phyloP scores from a whole-genome alignment of 2,329 filamentous ascomycete species.

The Colletotrichum cuscutae region DNA sequence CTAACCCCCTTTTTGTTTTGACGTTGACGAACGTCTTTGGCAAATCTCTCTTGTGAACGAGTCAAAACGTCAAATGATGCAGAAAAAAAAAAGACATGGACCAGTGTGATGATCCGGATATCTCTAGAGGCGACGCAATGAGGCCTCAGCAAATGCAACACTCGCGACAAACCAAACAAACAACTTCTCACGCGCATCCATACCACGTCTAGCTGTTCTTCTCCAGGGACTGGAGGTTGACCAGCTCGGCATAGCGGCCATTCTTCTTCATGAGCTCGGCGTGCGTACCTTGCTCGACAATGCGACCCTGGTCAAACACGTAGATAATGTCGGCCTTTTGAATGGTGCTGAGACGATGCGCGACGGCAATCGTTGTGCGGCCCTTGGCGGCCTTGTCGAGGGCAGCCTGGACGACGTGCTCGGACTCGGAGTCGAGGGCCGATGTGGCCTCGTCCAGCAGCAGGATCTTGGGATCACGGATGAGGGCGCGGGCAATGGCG shows the following conservation, averaged over 20 bases:
- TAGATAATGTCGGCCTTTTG: slow-evolving; percentile 96
- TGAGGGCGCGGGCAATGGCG: slow-evolving; percentile 89
- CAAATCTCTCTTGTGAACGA: neutral
- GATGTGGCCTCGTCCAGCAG: slow-evolving; percentile 85
- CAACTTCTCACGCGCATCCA: neutral
- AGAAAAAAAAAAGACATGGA: slow-evolving; percentile 29
- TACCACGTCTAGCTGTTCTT: slow-evolving; percentile 53
- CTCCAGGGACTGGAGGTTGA: slow-evolving; percentile 82
- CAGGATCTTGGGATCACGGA: slow-evolving; percentile 90
- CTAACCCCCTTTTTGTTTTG: neutral
- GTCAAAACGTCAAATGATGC: slow-evolving; percentile 29
- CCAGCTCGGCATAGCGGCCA: slow-evolving; percentile 81
- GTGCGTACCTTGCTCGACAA: slow-evolving; percentile 89
- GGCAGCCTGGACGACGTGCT: slow-evolving; percentile 83
- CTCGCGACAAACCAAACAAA: slow-evolving; percentile 18
- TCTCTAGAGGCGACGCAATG: slow-evolving; percentile 13
- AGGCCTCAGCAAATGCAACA: slow-evolving; percentile 9
- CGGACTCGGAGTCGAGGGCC: slow-evolving; percentile 79
- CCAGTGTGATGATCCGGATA: slow-evolving; percentile 27
- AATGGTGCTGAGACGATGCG: slow-evolving; percentile 91
- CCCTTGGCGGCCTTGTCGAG: slow-evolving; percentile 85
- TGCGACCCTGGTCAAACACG: slow-evolving; percentile 90
- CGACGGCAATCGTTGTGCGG: slow-evolving; percentile 92
- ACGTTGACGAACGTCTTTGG: neutral
- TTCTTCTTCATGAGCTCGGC: slow-evolving; percentile 74